These are phyloP conservation scores for Protomyces pachydermus DNA, from an alignment of 1,139 yeast species.

Conservation along the genomic window DNA sequence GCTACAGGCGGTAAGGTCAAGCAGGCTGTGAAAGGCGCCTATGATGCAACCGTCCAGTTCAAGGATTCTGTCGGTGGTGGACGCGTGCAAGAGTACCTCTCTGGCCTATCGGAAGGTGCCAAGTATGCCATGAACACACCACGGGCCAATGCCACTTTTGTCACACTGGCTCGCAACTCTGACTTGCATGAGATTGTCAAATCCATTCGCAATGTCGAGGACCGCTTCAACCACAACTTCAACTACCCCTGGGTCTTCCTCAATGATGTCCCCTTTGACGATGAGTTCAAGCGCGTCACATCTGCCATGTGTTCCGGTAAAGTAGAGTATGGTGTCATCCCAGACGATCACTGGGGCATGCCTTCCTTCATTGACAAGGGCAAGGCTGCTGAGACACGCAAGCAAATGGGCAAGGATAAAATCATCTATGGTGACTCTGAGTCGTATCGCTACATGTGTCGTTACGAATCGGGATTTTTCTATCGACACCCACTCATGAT, in stretches of 20 bases:
- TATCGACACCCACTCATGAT: conserved; percentile 52
- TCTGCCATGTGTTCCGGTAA: conserved; percentile 53
- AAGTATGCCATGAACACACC: conserved; percentile 5
- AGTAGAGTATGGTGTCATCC: conserved; percentile 59
- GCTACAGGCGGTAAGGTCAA: not conserved
- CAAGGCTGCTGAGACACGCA: conserved; percentile 40
- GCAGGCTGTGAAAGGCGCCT: not conserved
- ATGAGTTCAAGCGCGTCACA: conserved; percentile 52
- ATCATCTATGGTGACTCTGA: conserved; percentile 60
- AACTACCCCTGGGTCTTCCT: conserved; percentile 79
- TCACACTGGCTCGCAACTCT: conserved; percentile 59
- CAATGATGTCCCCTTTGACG: conserved; percentile 57
- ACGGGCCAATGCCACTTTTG: conserved; percentile 40
- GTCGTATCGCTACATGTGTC: conserved; percentile 66
- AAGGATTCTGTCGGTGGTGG: not conserved
- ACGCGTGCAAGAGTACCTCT: not conserved
- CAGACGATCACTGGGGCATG: conserved; percentile 64
- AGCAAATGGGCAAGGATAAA: conserved; percentile 37
- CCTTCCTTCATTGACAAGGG: conserved; percentile 64
- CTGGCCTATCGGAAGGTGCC: not conserved
- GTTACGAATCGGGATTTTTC: conserved; percentile 65
- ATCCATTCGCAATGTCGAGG: conserved; percentile 62
- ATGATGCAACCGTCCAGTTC: not conserved
- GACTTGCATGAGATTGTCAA: conserved; percentile 57
- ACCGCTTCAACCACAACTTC: conserved; percentile 61